These are phyloP conservation scores for Salicornia ramosissima DNA, from an alignment of 148 eudicot genomes.

Conservation along the genomic window DNA sequence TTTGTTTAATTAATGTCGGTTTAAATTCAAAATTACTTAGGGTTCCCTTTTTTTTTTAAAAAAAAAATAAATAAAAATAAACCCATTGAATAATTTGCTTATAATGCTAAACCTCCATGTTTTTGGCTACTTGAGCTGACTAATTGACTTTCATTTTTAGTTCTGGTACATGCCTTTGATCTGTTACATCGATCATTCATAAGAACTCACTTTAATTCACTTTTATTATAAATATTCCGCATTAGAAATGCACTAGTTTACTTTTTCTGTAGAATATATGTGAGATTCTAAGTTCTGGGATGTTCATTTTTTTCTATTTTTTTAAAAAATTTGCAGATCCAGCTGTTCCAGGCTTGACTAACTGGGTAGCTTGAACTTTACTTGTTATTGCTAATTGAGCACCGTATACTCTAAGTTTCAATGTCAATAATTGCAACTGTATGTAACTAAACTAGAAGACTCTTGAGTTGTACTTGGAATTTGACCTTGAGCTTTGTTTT, in stretches of 20 bases:
- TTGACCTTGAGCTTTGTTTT: conserved; percentile 30
- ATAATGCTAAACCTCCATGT: neutral
- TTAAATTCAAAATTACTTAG: conserved; percentile 18
- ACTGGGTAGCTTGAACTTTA: conserved; percentile 23
- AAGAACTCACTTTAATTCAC: neutral
- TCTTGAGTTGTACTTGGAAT: conserved; percentile 3
- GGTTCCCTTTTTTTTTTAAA: conserved; percentile 7
- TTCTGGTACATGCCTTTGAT: neutral
- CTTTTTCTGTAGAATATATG: neutral
- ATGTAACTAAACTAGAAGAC: conserved; percentile 24
- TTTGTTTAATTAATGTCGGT: conserved; percentile 1
- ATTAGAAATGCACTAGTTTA: neutral
- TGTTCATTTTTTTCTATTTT: neutral
- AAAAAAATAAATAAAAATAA: no score
- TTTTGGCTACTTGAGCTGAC: neutral
- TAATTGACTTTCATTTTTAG: neutral
- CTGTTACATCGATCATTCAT: conserved; percentile 4
- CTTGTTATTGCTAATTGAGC: conserved; percentile 10
- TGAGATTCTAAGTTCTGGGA: conserved; percentile 9
- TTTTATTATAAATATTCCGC: conserved; percentile 12
- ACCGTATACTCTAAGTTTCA: conserved; percentile 11
- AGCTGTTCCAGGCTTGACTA: conserved; percentile 25
- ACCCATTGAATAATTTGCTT: conserved; percentile 1
- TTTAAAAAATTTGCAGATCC: conserved; percentile 43
- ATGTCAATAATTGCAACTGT: conserved; percentile 30